These are phyloP conservation scores for Licmophora abbreviata DNA, from an alignment of 108 stramenopile species.

Conservation along the genomic window DNA sequence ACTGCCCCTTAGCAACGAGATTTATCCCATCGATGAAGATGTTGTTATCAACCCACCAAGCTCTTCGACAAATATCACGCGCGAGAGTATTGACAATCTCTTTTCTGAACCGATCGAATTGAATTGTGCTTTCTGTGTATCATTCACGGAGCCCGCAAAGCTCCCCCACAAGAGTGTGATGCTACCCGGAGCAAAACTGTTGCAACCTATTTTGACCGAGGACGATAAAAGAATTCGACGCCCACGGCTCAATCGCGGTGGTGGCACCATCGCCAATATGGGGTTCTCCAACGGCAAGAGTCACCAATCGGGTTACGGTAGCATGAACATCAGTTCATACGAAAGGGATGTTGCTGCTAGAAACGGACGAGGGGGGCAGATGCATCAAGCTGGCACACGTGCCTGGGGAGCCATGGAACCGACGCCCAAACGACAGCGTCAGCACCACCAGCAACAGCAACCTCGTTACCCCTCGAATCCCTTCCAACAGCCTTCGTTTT, in stretches of 20 bases:
- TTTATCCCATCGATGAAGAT: slow-evolving; percentile 46
- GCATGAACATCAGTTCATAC: slow-evolving; percentile 82
- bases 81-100: slow-evolving; percentile 33
- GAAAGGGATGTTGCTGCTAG: slow-evolving; percentile 66
- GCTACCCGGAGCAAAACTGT: slow-evolving; percentile 50
- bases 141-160: slow-evolving; percentile 72
- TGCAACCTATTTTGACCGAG: slow-evolving; percentile 45
- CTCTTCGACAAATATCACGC: slow-evolving; percentile 39
- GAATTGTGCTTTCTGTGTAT: slow-evolving; percentile 65
- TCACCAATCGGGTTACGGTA: slow-evolving; percentile 67
- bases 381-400: slow-evolving; percentile 80
- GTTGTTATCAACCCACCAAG: slow-evolving; percentile 38
- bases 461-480: slow-evolving; percentile 8
- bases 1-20: slow-evolving; percentile 69
- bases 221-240: slow-evolving; percentile 69
- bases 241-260: slow-evolving; percentile 73
- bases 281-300: slow-evolving; percentile 50
- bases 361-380: slow-evolving; percentile 66
- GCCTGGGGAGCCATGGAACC: slow-evolving; percentile 85
- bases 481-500: slow-evolving; percentile 14
- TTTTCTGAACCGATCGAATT: slow-evolving; percentile 47
- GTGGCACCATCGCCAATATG: slow-evolving; percentile 78
- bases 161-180: slow-evolving; percentile 61
- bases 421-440: slow-evolving; percentile 44
- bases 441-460: slow-evolving; percentile 3